A percentile compares a stretch with the other conserved stretches of the same genome.
Conservation (phyloP, 2,329 filamentous ascomycete species). For the Elsinoe perseae region DNA sequence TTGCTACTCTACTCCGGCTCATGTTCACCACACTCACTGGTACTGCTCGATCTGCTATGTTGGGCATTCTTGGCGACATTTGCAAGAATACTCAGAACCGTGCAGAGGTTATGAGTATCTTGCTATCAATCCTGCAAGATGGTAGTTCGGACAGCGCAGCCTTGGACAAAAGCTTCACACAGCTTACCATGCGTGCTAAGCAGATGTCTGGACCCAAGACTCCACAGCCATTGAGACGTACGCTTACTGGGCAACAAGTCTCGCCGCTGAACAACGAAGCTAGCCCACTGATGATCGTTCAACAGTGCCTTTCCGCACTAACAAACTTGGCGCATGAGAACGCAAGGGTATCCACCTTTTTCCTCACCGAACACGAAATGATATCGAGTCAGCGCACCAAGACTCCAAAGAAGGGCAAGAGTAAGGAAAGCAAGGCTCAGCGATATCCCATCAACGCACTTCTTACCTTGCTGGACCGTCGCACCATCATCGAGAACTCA, state of each 20-base stretch:
- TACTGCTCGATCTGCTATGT: conserved; percentile 74
- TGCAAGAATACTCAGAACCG: conserved; percentile 96
- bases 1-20: conserved; percentile 91
- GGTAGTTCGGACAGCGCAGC: conserved; percentile 88
- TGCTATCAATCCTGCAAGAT: conserved; percentile 90
- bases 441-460: conserved; percentile 91
- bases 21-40: conserved; percentile 96
- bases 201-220: conserved; percentile 61
- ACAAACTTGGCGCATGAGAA: conserved; percentile 79
- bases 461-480: conserved; percentile 80
- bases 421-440: conserved; percentile 71
- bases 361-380: conserved; percentile 88
- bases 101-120: conserved; percentile 83
- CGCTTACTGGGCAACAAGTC: conserved; percentile 52
- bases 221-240: conserved; percentile 70
- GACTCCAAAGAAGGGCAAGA: conserved; percentile 68
- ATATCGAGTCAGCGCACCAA: conserved; percentile 57
- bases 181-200: conserved; percentile 84
- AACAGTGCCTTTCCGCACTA: conserved; percentile 83
- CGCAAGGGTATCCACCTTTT: conserved; percentile 79
- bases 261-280: conserved; percentile 60
- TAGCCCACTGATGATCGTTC: conserved; percentile 88
- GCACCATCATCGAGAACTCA: conserved; percentile 94
- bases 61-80: conserved; percentile 80
- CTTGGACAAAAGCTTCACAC: conserved; percentile 90